These are phyloP conservation scores for Kockiozyma suomiensis DNA, from an alignment of 805 yeast genomes.

Conservation along the genomic window DNA sequence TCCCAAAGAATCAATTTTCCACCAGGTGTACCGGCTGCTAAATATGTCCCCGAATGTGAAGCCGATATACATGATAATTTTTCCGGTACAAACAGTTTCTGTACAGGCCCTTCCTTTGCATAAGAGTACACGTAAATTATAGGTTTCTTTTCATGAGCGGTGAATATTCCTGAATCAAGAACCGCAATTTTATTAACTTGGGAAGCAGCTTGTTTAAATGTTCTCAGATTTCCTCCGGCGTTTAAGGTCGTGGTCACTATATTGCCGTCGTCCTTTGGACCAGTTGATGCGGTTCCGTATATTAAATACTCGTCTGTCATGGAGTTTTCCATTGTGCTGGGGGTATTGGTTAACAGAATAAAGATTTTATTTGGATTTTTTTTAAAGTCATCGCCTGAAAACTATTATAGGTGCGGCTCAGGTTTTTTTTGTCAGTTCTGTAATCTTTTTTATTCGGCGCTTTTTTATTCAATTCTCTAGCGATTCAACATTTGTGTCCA, in stretches of 20 bases:
- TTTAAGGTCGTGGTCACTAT: slow-evolving; percentile 6
- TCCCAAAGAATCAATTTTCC: slow-evolving; percentile 90
- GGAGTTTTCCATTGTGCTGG: background rate
- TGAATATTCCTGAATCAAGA: slow-evolving; percentile 5
- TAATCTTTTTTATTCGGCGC: too few relatives aligned
- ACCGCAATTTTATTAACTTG: slow-evolving; percentile 5
- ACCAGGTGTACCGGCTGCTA: slow-evolving; percentile 72
- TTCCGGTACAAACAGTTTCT: slow-evolving; percentile 84
- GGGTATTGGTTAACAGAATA: background rate
- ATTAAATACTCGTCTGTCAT: slow-evolving; percentile 20
- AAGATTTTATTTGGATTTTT: background rate
- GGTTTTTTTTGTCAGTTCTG: too few relatives aligned
- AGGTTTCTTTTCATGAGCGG: slow-evolving; percentile 21
- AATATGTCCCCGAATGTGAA: slow-evolving; percentile 46
- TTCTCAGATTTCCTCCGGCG: background rate
- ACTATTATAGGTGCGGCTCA: slow-evolving; percentile 3
- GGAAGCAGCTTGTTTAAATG: slow-evolving; percentile 26
- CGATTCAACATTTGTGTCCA: too few relatives aligned
- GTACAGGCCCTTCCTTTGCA: slow-evolving; percentile 26
- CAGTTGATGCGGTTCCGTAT: slow-evolving; percentile 9
- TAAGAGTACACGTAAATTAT: slow-evolving; percentile 19
- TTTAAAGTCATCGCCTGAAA: background rate
- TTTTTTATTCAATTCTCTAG: too few relatives aligned
- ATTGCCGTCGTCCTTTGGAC: slow-evolving; percentile 21
- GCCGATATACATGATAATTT: slow-evolving; percentile 60